Conservation (phyloP, 2,329 filamentous ascomycete species). For the Ciborinia camelliae region DNA sequence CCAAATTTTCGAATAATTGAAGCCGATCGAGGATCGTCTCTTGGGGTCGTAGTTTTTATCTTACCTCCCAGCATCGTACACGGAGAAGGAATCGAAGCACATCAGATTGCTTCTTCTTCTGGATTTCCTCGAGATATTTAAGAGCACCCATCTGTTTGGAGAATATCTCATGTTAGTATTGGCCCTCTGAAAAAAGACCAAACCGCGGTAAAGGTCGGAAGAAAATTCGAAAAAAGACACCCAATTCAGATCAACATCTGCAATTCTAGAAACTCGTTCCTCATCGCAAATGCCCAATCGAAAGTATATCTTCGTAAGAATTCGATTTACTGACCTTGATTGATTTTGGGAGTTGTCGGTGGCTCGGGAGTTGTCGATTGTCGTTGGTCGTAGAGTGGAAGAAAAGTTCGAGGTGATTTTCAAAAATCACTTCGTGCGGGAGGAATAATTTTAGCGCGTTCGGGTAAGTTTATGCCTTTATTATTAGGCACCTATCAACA, state of each 20-base stretch:
- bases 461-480: slow-evolving; percentile 7
- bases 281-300: not conserved
- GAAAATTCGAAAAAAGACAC: not conserved
- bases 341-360: slow-evolving; percentile 13
- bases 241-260: not conserved
- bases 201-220: not conserved
- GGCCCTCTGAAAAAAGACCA: not conserved
- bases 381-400: slow-evolving; percentile 18
- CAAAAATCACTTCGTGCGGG: too few species aligned
- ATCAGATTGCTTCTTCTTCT: slow-evolving; percentile 99
- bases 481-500: not conserved
- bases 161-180: not conserved
- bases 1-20: slow-evolving; percentile 37
- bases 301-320: not conserved
- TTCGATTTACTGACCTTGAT: slow-evolving; percentile 15
- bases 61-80: slow-evolving; percentile 99
- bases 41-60: slow-evolving; percentile 47
- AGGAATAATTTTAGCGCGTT: slow-evolving; percentile 8
- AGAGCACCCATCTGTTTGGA: slow-evolving; percentile 70
- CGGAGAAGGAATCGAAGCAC: slow-evolving; percentile 99
- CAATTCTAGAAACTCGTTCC: not conserved
- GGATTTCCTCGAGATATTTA: slow-evolving; percentile 99
- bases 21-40: slow-evolving; percentile 34
- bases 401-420: slow-evolving; percentile 8
- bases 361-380: slow-evolving; percentile 20